Conservation (phyloP, 306 rosid species). For the Ammopiptanthus mongolicus region DNA sequence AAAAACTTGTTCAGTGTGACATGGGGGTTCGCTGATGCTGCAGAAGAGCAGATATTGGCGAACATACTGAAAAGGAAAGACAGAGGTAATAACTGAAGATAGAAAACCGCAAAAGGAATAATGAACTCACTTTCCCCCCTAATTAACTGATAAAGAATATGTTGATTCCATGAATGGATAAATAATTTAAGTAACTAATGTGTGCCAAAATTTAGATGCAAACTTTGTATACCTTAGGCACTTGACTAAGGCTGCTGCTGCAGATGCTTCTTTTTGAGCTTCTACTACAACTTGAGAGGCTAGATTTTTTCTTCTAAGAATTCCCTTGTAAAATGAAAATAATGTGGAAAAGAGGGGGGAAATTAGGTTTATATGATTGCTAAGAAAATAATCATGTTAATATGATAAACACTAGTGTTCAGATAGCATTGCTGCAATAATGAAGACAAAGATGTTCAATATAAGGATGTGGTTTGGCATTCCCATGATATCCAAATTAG, state of each 20-base stretch:
- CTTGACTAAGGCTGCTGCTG: slow-evolving; percentile 63
- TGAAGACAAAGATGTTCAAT: neutral
- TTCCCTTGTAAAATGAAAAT: slow-evolving; percentile 50
- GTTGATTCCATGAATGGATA: neutral
- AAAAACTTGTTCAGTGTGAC: slow-evolving; percentile 65
- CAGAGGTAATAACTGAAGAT: neutral
- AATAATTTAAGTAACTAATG: neutral
- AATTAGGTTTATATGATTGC: neutral
- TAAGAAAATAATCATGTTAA: neutral
- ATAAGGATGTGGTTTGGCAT: neutral
- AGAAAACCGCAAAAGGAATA: neutral
- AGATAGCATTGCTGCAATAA: neutral
- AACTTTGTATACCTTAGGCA: slow-evolving; percentile 62
- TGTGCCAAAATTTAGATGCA: neutral
- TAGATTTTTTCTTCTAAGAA: slow-evolving; percentile 72
- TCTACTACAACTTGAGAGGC: slow-evolving; percentile 75
- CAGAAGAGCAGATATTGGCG: slow-evolving; percentile 59
- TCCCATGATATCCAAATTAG: neutral
- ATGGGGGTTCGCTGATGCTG: slow-evolving; percentile 72
- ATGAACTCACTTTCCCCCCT: neutral
- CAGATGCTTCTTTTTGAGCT: slow-evolving; percentile 83
- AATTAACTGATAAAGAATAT: neutral
- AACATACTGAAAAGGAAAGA: slow-evolving; percentile 49
- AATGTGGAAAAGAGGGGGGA: neutral
- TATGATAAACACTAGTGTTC: neutral